Percentiles rank a stretch among this genome's conserved stretches.
Evolutionary conservation across 2,329 filamentous ascomycete species (phyloP).

Genomic region (Septoria petroselini): DNA sequence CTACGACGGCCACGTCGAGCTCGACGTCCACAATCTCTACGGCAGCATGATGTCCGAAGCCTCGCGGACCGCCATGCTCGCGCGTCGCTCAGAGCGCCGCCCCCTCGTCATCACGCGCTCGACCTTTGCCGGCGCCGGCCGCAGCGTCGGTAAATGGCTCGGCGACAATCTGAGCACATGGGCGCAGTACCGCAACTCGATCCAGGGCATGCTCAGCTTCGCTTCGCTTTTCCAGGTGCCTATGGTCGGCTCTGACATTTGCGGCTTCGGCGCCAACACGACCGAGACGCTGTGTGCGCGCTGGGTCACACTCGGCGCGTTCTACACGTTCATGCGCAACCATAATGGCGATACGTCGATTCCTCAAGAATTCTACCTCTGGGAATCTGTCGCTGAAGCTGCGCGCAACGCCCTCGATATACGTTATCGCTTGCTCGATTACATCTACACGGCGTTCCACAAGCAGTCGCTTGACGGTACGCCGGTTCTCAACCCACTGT

Average conservation of each 20-base stretch:
- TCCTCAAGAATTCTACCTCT: conserved; percentile 69
- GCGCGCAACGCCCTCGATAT: conserved; percentile 66
- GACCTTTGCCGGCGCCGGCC: conserved; percentile 51
- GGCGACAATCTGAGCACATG: conserved; percentile 50
- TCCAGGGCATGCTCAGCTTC: conserved; percentile 46
- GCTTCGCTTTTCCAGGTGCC: conserved; percentile 48
- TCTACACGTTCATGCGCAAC: conserved; percentile 72
- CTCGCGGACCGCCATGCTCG: conserved; percentile 63
- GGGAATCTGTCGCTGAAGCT: conserved; percentile 60
- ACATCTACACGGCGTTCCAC: conserved; percentile 70
- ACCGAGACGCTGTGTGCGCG: conserved; percentile 66
- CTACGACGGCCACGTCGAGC: conserved; percentile 63
- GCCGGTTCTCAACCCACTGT: conserved; percentile 66
- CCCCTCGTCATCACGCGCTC: conserved; percentile 72
- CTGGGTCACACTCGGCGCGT: conserved; percentile 71
- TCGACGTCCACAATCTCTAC: conserved; percentile 75
- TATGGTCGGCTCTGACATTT: conserved; percentile 61
- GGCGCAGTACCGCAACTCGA: conserved; percentile 44
- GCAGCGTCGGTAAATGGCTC: conserved; percentile 57
- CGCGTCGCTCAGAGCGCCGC: conserved; percentile 60
- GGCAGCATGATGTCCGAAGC: conserved; percentile 69
- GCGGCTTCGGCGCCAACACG: conserved; percentile 67
- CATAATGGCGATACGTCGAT: conserved; percentile 58
- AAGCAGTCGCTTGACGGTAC: conserved; percentile 59
- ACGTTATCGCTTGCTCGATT: conserved; percentile 70